Percentiles rank a stretch among this genome's conserved stretches.
Conservation (phyloP, 306 rosid species). For the Astragalus glycyphyllos region DNA sequence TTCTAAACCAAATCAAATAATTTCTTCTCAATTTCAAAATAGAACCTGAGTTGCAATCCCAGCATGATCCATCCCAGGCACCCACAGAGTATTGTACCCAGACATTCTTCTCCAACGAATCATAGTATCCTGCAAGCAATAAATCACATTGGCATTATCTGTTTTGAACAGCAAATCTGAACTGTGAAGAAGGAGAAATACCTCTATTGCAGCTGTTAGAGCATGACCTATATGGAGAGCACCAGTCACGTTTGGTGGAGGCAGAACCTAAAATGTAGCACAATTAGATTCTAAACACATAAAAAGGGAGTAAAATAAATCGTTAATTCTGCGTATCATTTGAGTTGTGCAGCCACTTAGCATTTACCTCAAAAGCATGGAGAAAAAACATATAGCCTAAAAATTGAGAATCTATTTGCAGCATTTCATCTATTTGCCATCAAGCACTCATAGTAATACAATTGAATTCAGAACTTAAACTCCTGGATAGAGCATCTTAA, state of each 20-base stretch:
- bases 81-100: conserved; percentile 94
- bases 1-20: conserved; percentile 15
- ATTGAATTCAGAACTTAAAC: conserved; percentile 27
- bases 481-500: background rate
- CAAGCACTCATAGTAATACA: background rate
- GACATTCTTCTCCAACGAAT: conserved; percentile 97
- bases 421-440: conserved; percentile 9
- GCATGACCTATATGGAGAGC: conserved; percentile 98
- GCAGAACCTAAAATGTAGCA: conserved; percentile 70
- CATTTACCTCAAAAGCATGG: background rate
- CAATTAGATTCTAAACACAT: background rate
- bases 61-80: conserved; percentile 98
- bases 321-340: background rate
- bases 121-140: conserved; percentile 78
- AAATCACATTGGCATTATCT: conserved; percentile 29
- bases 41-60: conserved; percentile 99
- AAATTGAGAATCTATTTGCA: conserved; percentile 23
- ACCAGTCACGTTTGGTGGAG: conserved; percentile 97
- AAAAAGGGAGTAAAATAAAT: conserved; percentile 24
- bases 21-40: conserved; percentile 24
- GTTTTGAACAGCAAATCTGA: conserved; percentile 24
- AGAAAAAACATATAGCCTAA: background rate
- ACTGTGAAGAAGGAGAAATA: conserved; percentile 32
- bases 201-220: conserved; percentile 95
- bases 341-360: conserved; percentile 21